phyloP scores from a whole-genome alignment of 208 protist genomes.

The Trypanosoma caninum region DNA sequence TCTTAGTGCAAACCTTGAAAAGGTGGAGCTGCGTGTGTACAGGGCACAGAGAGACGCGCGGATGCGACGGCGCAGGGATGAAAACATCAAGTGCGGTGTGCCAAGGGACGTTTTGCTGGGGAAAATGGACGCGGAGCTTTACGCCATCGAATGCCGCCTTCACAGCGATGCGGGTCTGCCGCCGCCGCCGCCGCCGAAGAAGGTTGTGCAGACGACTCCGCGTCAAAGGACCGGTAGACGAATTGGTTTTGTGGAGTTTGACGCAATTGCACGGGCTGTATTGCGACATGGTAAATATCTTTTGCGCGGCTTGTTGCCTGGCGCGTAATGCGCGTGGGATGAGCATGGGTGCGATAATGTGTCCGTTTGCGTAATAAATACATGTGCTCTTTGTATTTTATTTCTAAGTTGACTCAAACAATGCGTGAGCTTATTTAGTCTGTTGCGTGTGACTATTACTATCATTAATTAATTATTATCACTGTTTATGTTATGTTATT shows the following conservation, averaged over 20 bases:
- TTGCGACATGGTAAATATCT: slow-evolving; percentile 1
- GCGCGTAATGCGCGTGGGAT: background rate
- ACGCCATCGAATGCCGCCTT: slow-evolving; percentile 81
- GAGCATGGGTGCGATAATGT: too few relatives aligned
- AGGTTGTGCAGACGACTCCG: slow-evolving; percentile 23
- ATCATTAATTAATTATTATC: too few relatives aligned
- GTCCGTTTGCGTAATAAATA: background rate
- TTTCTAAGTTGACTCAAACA: too few relatives aligned
- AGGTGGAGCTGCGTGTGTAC: slow-evolving; percentile 82
- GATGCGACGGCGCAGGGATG: slow-evolving; percentile 28
- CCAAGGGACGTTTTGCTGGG: slow-evolving; percentile 58
- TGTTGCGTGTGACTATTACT: too few relatives aligned
- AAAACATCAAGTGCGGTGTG: slow-evolving; percentile 32
- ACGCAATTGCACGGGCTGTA: slow-evolving; percentile 46
- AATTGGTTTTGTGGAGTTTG: slow-evolving; percentile 73
- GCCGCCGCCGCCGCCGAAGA: slow-evolving; percentile 59
- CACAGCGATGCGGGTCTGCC: slow-evolving; percentile 73
- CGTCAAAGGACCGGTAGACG: slow-evolving; percentile 30
- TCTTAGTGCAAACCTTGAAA: slow-evolving; percentile 69
- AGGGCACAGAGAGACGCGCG: slow-evolving; percentile 47
- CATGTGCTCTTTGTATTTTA: too few relatives aligned
- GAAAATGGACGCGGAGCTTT: slow-evolving; percentile 75
- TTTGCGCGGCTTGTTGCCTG: background rate
- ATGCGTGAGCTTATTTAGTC: too few relatives aligned
- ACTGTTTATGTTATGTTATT: too few relatives aligned